Evolutionary conservation across 805 yeast genomes (phyloP).

Genomic region (Pichia deserticola): DNA sequence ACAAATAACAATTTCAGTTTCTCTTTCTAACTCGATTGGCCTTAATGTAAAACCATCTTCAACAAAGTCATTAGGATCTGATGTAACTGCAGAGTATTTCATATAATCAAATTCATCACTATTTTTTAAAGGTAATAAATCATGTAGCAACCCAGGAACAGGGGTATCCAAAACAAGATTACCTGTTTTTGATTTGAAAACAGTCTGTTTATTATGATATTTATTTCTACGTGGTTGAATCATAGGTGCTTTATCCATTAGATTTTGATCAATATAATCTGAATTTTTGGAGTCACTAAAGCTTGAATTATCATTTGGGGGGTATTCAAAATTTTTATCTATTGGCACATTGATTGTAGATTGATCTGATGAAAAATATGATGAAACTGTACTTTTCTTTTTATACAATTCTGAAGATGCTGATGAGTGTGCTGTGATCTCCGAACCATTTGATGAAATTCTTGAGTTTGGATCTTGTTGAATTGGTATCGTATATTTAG

Average conservation of each 20-base stretch:
- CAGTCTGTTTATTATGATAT: constrained; percentile 38
- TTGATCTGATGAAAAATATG: constrained; percentile 18
- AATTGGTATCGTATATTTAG: constrained; percentile 5
- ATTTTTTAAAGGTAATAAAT: constrained; percentile 79
- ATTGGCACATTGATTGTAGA: constrained; percentile 13
- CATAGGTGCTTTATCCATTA: constrained; percentile 15
- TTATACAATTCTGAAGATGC: constrained; percentile 12
- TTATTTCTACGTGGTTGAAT: constrained; percentile 33
- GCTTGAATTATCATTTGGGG: constrained; percentile 12
- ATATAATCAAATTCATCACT: constrained; percentile 91
- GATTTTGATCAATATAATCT: constrained; percentile 8
- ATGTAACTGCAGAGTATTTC: constrained; percentile 96
- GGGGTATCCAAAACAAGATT: constrained; percentile 89
- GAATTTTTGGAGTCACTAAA: constrained; percentile 2
- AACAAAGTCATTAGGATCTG: constrained; percentile 82
- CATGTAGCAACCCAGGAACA: constrained; percentile 79
- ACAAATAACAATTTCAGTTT: constrained; percentile 86
- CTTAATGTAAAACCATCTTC: constrained; percentile 78
- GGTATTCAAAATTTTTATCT: constrained; percentile 17
- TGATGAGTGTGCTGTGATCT: constrained; percentile 9
- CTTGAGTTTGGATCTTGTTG: constrained; percentile 14
- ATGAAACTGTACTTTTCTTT: constrained; percentile 10
- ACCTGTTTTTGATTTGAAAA: constrained; percentile 70
- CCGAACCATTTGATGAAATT: constrained; percentile 15
- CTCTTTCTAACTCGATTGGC: constrained; percentile 80